Evolutionary conservation across 2,329 filamentous ascomycete genomes (phyloP).

Genomic region (Fusarium armeniacum): DNA sequence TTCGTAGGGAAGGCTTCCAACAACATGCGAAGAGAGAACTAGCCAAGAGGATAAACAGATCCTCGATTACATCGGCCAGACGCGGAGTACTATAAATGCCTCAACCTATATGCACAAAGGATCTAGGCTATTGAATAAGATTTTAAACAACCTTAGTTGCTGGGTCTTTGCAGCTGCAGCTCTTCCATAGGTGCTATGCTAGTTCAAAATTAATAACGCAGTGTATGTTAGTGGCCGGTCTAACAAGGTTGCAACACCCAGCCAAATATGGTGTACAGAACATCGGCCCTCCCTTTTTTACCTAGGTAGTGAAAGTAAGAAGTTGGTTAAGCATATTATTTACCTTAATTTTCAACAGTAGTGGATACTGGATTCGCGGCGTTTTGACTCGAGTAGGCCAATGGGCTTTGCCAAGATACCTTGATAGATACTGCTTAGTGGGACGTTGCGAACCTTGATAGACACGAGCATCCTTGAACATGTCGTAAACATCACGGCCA

Average conservation of each 20-base stretch:
- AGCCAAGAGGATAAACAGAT: no score
- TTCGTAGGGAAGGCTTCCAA: no score
- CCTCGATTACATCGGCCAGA: not conserved
- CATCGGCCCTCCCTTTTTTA: conserved; percentile 9
- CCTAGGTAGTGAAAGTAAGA: not conserved
- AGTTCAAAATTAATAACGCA: not conserved
- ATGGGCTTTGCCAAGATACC: conserved; percentile 36
- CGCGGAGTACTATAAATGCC: conserved; percentile 14
- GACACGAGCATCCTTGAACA: conserved; percentile 7
- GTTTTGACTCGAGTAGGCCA: not conserved
- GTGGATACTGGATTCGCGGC: conserved; percentile 2
- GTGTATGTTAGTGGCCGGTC: not conserved
- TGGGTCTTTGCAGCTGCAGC: not conserved
- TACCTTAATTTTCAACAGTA: conserved; percentile 33
- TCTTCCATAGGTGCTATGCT: no score
- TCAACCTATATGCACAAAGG: conserved; percentile 6
- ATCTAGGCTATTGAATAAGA: not conserved
- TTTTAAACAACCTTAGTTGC: not conserved
- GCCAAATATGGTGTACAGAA: not conserved
- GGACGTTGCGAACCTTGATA: conserved; percentile 48
- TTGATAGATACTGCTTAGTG: conserved; percentile 44
- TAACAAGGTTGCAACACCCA: conserved; percentile 14
- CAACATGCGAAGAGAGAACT: no score
- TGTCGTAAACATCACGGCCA: conserved; percentile 10
- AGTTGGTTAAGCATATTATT: conserved; percentile 49